Base-by-base conservation (phyloP, 2,329 filamentous ascomycete genomes). In the Ophiostoma ulmi region DNA sequence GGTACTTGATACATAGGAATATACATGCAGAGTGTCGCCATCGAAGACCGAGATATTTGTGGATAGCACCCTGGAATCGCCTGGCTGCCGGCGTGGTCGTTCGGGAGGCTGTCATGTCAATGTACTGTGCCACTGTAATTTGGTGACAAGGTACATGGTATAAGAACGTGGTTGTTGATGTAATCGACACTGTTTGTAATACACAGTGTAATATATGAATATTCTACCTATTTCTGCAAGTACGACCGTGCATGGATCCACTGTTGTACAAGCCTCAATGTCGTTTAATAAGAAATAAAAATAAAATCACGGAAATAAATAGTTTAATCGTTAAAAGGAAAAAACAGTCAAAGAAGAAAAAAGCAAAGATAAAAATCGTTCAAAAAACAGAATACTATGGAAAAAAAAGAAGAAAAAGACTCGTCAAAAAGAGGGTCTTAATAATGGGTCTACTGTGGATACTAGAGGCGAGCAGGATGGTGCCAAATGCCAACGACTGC, bases 401-500 rank as follows among this genome's bases (percentile, higher is more conserved):
- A 55, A 55, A 55, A 55, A 11, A 22, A 55, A 22, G n/a, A 55
- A 55, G n/a, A 22, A 22, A 63, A 63, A 17, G 13, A 6, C 58
- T 35, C 26, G 58, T 63, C 3, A 13, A 58, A 63, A 63, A 63
- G 11, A 14, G 58, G 58, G 58, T 35, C 58, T 10, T 13, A 35
- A 17, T 11, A 63, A 22, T 63, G 58, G 58, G 5, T 36, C 22
- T 20, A 35, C 5, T 36, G 58, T 63, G 58, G 58, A 17, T 63
- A 63, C 58, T 20, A 22, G 58, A 63, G 58, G 58, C 58, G 58
- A 63, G 11, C 58, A 63, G 58, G 58, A 63, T 63, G 58, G 22
- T 31, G 55, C 55, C 55, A 61, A 61, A 61, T 61, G 55, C 55
- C 58, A 63, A 63, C 58, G 58, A 63, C 58, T 63, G 58, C 58